Conservation (phyloP, 257 asterid species). For the Solanum piurae region DNA sequence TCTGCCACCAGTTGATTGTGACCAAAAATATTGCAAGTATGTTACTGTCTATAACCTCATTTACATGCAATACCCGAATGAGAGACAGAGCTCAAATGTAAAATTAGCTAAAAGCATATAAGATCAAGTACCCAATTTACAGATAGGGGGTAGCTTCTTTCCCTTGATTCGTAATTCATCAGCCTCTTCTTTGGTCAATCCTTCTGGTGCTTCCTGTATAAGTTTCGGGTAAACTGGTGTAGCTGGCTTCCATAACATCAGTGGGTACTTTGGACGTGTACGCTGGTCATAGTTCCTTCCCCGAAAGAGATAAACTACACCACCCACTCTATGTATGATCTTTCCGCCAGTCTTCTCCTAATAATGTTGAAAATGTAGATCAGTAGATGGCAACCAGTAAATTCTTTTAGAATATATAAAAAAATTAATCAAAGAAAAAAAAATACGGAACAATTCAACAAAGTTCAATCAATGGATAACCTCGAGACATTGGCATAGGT, state of each 20-base stretch:
- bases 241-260: conserved; percentile 99
- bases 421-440: not conserved
- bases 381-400: not conserved
- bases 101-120: not conserved
- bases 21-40: not conserved
- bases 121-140: conserved; percentile 65
- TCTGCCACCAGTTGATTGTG: not conserved
- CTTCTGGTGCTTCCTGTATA: conserved; percentile 95
- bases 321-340: conserved; percentile 74
- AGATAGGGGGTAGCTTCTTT: conserved; percentile 54
- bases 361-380: not conserved
- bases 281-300: conserved; percentile 82
- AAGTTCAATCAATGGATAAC: conserved; percentile 27
- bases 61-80: not conserved
- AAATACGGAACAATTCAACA: not conserved
- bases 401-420: not conserved
- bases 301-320: conserved; percentile 76
- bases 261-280: conserved; percentile 64
- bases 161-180: conserved; percentile 66
- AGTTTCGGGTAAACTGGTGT: conserved; percentile 97
- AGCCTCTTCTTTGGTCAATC: conserved; percentile 79
- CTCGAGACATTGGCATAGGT: conserved; percentile 81
- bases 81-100: not conserved
- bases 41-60: not conserved
- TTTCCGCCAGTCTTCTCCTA: conserved; percentile 88